Percentiles rank a stretch among this genome's conserved stretches.
These are phyloP conservation scores for Pythium coloratum DNA, from an alignment of 352 stramenopile genomes.

Conservation along the genomic window DNA sequence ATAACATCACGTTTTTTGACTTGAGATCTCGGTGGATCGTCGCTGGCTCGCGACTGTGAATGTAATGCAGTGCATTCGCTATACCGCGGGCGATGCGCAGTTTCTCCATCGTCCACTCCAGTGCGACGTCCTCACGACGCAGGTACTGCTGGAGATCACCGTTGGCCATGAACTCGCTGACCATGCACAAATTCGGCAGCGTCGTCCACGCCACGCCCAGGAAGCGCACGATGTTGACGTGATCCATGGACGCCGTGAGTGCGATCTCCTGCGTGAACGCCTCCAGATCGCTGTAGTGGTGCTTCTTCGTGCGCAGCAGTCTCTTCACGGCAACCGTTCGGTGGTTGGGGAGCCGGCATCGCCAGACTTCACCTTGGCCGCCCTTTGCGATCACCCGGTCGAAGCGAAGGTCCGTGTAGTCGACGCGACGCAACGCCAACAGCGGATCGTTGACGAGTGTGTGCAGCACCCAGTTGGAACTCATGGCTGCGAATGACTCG, in stretches of 20 bases:
- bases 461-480: constrained; percentile 5
- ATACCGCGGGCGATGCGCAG: constrained; percentile 43
- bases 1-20: constrained; percentile 50
- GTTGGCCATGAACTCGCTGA: constrained; percentile 19
- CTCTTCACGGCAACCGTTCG: constrained; percentile 18
- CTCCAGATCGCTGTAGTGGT: constrained; percentile 10
- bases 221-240: constrained; percentile 18
- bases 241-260: constrained; percentile 14
- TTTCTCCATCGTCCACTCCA: constrained; percentile 43
- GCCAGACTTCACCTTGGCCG: constrained; percentile 24
- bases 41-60: constrained; percentile 30
- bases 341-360: background rate
- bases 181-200: constrained; percentile 14
- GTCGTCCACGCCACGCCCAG: constrained; percentile 19
- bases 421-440: background rate
- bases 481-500: constrained; percentile 8
- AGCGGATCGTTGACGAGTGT: constrained; percentile 14
- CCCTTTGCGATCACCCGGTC: constrained; percentile 11
- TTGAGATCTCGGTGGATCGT: constrained; percentile 24
- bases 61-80: constrained; percentile 35
- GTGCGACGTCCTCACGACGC: constrained; percentile 1
- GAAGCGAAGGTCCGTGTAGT: constrained; percentile 9
- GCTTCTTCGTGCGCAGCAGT: constrained; percentile 8
- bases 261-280: constrained; percentile 16
- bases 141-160: constrained; percentile 12